Conservation (phyloP, 495 filamentous ascomycete genomes). For the Aspergillus panamensis region DNA sequence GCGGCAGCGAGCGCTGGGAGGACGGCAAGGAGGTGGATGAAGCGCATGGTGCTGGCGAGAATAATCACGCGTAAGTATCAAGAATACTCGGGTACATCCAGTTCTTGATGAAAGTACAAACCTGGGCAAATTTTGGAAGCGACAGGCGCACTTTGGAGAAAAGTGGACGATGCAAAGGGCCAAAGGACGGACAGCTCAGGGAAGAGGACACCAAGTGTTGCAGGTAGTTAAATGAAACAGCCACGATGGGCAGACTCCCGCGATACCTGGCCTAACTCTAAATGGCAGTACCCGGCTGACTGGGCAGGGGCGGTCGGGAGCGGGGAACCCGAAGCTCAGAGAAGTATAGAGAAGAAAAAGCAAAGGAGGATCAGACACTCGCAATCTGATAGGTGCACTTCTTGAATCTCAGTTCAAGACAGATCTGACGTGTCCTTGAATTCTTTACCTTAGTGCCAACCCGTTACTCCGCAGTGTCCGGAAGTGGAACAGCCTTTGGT, state of each 20-base stretch:
- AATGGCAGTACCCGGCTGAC: slow-evolving; percentile 12
- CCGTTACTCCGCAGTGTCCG: too few relatives aligned
- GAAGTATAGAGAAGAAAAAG: not conserved
- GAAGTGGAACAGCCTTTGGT: too few relatives aligned
- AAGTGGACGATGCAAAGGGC: slow-evolving; percentile 16
- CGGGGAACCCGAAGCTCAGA: slow-evolving; percentile 12
- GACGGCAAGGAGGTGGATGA: slow-evolving; percentile 59
- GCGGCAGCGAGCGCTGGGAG: slow-evolving; percentile 68
- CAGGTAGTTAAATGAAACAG: slow-evolving; percentile 22
- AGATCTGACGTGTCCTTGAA: not conserved
- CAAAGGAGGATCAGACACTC: not conserved
- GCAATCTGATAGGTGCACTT: not conserved
- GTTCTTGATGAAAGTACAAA: slow-evolving; percentile 16
- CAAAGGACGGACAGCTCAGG: slow-evolving; percentile 28
- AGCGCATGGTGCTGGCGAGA: slow-evolving; percentile 56
- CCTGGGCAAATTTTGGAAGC: slow-evolving; percentile 19
- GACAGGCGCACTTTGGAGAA: slow-evolving; percentile 23
- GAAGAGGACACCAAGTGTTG: slow-evolving; percentile 24
- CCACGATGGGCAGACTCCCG: slow-evolving; percentile 22
- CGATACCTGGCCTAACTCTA: slow-evolving; percentile 27
- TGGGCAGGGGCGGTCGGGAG: slow-evolving; percentile 13
- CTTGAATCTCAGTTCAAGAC: not conserved
- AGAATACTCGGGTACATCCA: not conserved
- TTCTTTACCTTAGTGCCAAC: too few relatives aligned
- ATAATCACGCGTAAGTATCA: slow-evolving; percentile 17